These are phyloP conservation scores for Malbranchea zuffiana DNA, from an alignment of 2,329 filamentous ascomycete genomes.

Conservation along the genomic window DNA sequence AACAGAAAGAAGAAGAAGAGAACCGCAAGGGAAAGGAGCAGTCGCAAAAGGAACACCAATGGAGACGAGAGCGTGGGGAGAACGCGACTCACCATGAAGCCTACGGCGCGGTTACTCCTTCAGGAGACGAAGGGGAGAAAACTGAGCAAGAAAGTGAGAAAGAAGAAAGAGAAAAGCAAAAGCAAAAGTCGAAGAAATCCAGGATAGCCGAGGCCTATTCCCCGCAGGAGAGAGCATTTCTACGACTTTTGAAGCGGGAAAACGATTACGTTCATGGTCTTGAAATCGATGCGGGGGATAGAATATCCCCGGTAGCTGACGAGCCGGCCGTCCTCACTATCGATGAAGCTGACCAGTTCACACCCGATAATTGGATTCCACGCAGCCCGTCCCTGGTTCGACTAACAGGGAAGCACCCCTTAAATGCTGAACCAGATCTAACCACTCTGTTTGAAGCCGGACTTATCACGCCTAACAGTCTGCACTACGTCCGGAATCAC, in stretches of 20 bases:
- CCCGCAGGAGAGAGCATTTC: constrained; percentile 35
- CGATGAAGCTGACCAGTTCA: constrained; percentile 42
- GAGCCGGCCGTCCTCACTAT: constrained; percentile 28
- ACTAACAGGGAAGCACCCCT: constrained; percentile 43
- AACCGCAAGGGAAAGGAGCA: constrained; percentile 17
- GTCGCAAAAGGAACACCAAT: constrained; percentile 18
- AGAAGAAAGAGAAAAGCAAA: constrained; percentile 16
- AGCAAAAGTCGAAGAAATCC: constrained; percentile 19
- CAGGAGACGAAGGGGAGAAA: constrained; percentile 12
- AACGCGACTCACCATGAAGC: constrained; percentile 29
- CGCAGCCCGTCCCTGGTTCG: constrained; percentile 39
- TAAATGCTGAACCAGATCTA: constrained; percentile 42
- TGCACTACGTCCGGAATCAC: constrained; percentile 46
- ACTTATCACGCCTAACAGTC: constrained; percentile 41
- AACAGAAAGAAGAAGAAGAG: constrained; percentile 18
- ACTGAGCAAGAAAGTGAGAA: constrained; percentile 12
- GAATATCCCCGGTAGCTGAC: constrained; percentile 26
- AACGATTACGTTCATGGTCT: constrained; percentile 33
- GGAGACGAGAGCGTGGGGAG: constrained; percentile 24
- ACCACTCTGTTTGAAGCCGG: constrained; percentile 37
- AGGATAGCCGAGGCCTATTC: constrained; percentile 29
- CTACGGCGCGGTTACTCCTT: constrained; percentile 20
- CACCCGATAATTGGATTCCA: constrained; percentile 45
- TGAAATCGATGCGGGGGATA: constrained; percentile 36
- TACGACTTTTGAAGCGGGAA: constrained; percentile 36